Base-by-base conservation (phyloP, 2,329 filamentous ascomycete genomes). In the Colletotrichum tamarilloi region DNA sequence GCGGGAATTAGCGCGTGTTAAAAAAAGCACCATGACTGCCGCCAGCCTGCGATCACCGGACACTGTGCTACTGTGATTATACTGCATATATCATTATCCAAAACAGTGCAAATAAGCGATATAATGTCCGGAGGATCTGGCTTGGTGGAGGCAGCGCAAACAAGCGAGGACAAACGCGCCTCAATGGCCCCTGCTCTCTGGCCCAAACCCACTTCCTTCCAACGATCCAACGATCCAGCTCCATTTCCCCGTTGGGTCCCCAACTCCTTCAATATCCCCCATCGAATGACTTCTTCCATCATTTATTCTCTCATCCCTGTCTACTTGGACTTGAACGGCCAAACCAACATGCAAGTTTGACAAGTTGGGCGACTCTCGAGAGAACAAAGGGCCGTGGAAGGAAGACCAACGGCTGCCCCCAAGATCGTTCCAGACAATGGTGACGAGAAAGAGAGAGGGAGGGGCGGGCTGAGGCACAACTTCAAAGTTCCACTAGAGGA, bases 241-340 rank as follows among this genome's bases (percentile, higher is more conserved):
- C 22, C 64, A 56, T 53, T 55, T 22, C 30, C 32, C 42, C 38
- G 19, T 57, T 66, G 67, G 49, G 56, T 65, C 60, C 9, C 28
- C 22, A 49, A 14, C 60, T 66, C 71, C 71, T 70, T 35, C 67
- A 73, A 71, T 73, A 30, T 71, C 56, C 65, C 46, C 67, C 56
- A 57, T 65, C 67, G 56, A 65, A 70, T 55, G 35, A 70, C 4
- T 72, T n/a, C 66, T 14, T 58, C 4, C 35, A 11, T 30, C 38
- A 42, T 30, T 35, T 5, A 32, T 38, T 42, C 55, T 26, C 11
- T 55, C 16, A 58, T 9, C 53, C 56, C 32, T 60, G 26, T 11
- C 32, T 24, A 58, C 65, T 62, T 60, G 35, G 22, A 35, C 67
- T 56, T 22, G 56, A 73, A 56, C 32, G 26, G 59, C 49, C 32